These are phyloP conservation scores for Iberis pinnata DNA, from an alignment of 345 rosid species.

Conservation along the genomic window DNA sequence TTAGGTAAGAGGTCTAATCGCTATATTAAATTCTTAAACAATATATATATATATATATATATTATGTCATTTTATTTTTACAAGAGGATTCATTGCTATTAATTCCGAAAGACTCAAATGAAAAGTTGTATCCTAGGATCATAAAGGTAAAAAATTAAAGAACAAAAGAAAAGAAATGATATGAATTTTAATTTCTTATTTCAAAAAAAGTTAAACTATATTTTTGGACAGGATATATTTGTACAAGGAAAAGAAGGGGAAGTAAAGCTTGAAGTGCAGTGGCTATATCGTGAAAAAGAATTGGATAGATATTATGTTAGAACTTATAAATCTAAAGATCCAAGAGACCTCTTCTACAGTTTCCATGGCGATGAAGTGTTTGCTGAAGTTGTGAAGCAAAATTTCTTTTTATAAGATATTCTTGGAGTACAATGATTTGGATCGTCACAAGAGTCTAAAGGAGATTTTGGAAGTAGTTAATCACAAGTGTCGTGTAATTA, in stretches of 20 bases:
- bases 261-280: slow-evolving; percentile 63
- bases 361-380: slow-evolving; percentile 73
- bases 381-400: slow-evolving; percentile 80
- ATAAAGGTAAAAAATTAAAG: slow-evolving; percentile 64
- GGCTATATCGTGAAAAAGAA: slow-evolving; percentile 95
- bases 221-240: slow-evolving; percentile 48
- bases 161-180: neutral
- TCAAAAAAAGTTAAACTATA: neutral
- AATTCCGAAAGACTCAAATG: slow-evolving; percentile 43
- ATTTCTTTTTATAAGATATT: slow-evolving; percentile 44
- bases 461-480: slow-evolving; percentile 61
- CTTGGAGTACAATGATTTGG: slow-evolving; percentile 39
- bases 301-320: slow-evolving; percentile 50
- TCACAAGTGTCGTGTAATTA: slow-evolving; percentile 42
- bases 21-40: no score
- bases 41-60: neutral
- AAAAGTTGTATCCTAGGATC: slow-evolving; percentile 73
- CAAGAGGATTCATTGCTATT: slow-evolving; percentile 80
- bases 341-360: slow-evolving; percentile 74
- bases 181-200: neutral
- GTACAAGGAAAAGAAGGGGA: slow-evolving; percentile 35
- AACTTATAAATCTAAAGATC: slow-evolving; percentile 49
- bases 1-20: no score
- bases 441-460: slow-evolving; percentile 61
- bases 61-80: neutral